Base-by-base conservation (phyloP, 208 protist genomes). In the Trypanosoma theileri region DNA sequence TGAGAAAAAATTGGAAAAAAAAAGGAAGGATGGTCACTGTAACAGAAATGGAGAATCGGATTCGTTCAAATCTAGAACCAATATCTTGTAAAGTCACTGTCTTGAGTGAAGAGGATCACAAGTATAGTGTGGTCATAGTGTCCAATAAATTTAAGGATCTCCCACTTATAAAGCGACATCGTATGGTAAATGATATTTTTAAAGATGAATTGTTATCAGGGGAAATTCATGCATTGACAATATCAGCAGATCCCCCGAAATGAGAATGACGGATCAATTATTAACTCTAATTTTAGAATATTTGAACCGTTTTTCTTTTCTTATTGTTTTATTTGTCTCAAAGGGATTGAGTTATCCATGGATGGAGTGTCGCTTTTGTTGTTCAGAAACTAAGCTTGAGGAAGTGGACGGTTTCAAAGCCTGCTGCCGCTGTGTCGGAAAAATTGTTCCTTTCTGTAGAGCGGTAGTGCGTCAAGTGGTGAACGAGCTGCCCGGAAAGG, bases 141-240 rank as follows among this genome's bases (percentile, higher is more conserved):
- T 85, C 86, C 9, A 35, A 66, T 8, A 77, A 61, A 11, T 93
- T 93, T 57, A 73, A 76, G 8, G 79, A 69, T 35, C 57, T 89
- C 12, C 40, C 85, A 14, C 77, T 93, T 40, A 52, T 93, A 16
- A 75, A 91, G 46, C 77, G 88, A 14, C 88, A 93, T 60, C 77
- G 85, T 46, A 83, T 84, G 70, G 79, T 93, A 40, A 91, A 90
- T 65, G 71, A 81, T 24, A 52, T 93, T 35, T 93, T 93, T 64
- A 77, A 84, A 42, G 74, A 89, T 40, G 82, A 91, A 64, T 73
- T 93, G 3, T 68, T 84, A 1, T 85, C 80, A 1, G 85, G 85
- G n/a, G 66, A 60, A 7, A 91, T 93, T 66, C 88, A 93, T 62
- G 88, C 88, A 24, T 55, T 93, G 40, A 82, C 73, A 28, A 93